Percentiles rank a stretch among this genome's conserved stretches.
Conservation (phyloP, 345 rosid genomes). For the Xanthoceras sorbifolium region DNA sequence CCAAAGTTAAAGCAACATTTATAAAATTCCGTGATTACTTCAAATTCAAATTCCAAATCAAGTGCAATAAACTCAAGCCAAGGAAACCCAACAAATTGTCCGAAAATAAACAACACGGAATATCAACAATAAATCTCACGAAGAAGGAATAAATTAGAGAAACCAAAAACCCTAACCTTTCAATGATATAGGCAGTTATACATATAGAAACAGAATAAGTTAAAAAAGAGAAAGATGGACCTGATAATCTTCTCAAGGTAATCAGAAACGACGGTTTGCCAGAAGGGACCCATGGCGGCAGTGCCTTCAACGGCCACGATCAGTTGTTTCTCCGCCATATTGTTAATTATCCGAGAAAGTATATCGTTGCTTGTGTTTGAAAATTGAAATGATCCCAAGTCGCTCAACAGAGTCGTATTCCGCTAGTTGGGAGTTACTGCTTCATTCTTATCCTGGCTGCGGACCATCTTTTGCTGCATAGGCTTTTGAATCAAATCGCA, state of each 20-base stretch:
- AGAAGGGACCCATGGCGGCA: constrained; percentile 89
- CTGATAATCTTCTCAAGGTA: constrained; percentile 90
- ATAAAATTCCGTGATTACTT: no score
- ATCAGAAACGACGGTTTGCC: constrained; percentile 72
- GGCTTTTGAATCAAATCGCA: not conserved
- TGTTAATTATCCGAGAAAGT: not conserved
- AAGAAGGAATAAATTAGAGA: not conserved
- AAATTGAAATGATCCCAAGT: not conserved
- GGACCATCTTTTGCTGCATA: no score
- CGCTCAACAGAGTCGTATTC: no score
- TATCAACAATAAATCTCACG: no score
- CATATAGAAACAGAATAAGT: not conserved
- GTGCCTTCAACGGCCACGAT: constrained; percentile 91
- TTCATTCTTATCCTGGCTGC: no score
- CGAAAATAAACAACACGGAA: no score
- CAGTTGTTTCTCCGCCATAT: constrained; percentile 79
- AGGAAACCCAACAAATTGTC: no score
- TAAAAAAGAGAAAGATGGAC: constrained; percentile 23
- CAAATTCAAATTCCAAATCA: no score
- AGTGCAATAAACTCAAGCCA: no score
- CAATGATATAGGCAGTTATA: not conserved
- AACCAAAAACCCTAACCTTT: constrained; percentile 31
- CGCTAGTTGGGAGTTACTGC: no score
- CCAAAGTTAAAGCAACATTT: no score
- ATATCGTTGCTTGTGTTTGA: not conserved